Conservation (phyloP, 805 yeast species). For the Danielia oregonensis region DNA sequence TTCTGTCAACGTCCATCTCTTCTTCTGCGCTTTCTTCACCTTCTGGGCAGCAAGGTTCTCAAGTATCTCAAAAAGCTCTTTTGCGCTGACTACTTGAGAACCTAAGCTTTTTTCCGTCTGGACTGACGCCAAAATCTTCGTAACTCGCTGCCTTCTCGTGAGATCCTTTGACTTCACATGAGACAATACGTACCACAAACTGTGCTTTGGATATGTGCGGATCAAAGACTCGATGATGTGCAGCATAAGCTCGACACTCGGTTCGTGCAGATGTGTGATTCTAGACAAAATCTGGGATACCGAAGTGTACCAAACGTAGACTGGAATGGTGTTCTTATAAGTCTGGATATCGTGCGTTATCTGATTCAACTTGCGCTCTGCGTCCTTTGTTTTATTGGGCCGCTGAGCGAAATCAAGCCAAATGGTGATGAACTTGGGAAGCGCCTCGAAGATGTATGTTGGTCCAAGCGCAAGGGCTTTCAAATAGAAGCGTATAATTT, state of each 20-base stretch:
- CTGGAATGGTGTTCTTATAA: conserved; percentile 45
- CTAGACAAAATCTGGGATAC: conserved; percentile 84
- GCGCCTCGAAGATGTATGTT: conserved; percentile 69
- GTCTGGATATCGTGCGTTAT: conserved; percentile 48
- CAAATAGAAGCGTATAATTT: conserved; percentile 53
- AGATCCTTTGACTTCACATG: conserved; percentile 55
- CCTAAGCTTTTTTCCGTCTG: conserved; percentile 14
- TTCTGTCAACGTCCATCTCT: conserved; percentile 32
- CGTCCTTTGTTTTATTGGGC: conserved; percentile 21
- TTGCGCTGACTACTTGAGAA: conserved; percentile 21
- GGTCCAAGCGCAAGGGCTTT: conserved; percentile 60
- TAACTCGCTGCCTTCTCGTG: conserved; percentile 25
- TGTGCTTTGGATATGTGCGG: conserved; percentile 69
- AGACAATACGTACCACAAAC: conserved; percentile 81
- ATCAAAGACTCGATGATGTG: conserved; percentile 57
- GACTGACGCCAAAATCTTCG: conserved; percentile 18
- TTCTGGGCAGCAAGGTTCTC: conserved; percentile 40
- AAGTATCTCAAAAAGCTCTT: conserved; percentile 38
- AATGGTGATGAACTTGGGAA: conserved; percentile 84
- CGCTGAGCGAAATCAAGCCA: conserved; percentile 77
- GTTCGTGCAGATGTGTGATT: conserved; percentile 56
- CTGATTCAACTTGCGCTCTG: conserved; percentile 36
- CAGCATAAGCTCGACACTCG: conserved; percentile 53
- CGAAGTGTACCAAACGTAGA: conserved; percentile 70
- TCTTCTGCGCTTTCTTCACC: conserved; percentile 31